phyloP scores from a whole-genome alignment of 192 early-diverging fungal species.

The Pilobolus umbonatus region DNA sequence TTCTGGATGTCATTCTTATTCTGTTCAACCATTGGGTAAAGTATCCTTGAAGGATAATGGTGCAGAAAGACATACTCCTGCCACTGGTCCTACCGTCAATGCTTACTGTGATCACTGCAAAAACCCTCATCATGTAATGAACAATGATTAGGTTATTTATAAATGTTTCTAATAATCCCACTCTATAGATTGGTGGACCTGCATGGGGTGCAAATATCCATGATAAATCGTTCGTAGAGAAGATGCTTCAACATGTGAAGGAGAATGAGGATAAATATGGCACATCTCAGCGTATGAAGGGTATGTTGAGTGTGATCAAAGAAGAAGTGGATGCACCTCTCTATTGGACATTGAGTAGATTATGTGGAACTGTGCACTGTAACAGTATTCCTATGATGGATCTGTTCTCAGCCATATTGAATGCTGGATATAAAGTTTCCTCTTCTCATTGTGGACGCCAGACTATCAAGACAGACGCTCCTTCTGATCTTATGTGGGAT shows the following conservation, averaged over 20 bases:
- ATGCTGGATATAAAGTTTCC: constrained; percentile 86
- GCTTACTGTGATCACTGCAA: constrained; percentile 71
- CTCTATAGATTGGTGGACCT: constrained; percentile 80
- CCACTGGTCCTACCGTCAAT: constrained; percentile 56
- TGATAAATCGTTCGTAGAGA: constrained; percentile 72
- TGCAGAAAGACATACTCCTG: constrained; percentile 60
- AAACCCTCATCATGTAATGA: constrained; percentile 58
- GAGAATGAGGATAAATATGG: constrained; percentile 56
- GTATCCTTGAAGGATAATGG: constrained; percentile 46
- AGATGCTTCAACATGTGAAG: constrained; percentile 76
- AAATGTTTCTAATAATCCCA: neutral
- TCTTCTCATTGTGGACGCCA: constrained; percentile 73
- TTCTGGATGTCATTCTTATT: constrained; percentile 71
- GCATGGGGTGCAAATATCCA: constrained; percentile 86
- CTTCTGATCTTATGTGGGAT: constrained; percentile 85
- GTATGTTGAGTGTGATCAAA: constrained; percentile 88
- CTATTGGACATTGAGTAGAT: constrained; percentile 69
- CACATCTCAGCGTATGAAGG: constrained; percentile 84
- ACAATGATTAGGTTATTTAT: neutral
- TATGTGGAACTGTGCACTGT: constrained; percentile 71
- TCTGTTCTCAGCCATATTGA: constrained; percentile 84
- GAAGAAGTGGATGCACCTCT: constrained; percentile 78
- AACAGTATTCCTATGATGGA: constrained; percentile 63
- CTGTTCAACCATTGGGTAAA: constrained; percentile 72
- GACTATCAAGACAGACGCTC: constrained; percentile 93